A percentile compares a stretch with the other conserved stretches of the same genome.
These are phyloP conservation scores for Talaromyces proteolyticus DNA, from an alignment of 495 filamentous ascomycete genomes.

Conservation along the genomic window DNA sequence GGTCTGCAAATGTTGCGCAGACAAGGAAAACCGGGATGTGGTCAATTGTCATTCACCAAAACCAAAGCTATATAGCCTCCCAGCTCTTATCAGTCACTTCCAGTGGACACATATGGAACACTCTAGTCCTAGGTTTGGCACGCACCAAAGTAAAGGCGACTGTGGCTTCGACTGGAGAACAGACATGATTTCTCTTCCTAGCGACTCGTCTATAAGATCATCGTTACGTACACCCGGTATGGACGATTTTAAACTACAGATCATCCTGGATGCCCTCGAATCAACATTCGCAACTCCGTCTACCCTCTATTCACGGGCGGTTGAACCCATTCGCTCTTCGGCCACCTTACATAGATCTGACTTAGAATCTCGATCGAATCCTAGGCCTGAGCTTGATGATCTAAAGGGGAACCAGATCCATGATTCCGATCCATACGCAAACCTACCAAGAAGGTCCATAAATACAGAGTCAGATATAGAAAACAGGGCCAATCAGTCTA, in stretches of 20 bases:
- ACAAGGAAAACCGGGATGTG: conserved; percentile 6
- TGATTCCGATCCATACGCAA: background rate
- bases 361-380: conserved; percentile 69
- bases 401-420: background rate
- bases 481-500: background rate
- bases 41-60: conserved; percentile 10
- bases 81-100: conserved; percentile 64
- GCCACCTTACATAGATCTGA: background rate
- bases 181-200: conserved; percentile 67
- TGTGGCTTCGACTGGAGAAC: conserved; percentile 52
- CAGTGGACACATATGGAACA: conserved; percentile 48
- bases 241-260: conserved; percentile 46
- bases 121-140: conserved; percentile 18
- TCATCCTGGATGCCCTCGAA: conserved; percentile 57
- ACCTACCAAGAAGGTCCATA: background rate
- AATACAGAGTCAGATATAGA: background rate
- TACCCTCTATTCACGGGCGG: background rate
- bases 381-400: conserved; percentile 63
- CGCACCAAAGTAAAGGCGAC: conserved; percentile 9
- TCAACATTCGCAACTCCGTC: conserved; percentile 26
- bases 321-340: background rate
- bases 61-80: conserved; percentile 50
- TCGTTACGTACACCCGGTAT: conserved; percentile 44
- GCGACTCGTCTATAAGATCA: conserved; percentile 37
- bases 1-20: conserved; percentile 54